Percentiles rank a stretch among this genome's conserved stretches.
Conservation (phyloP, 495 filamentous ascomycete species). For the Melanomma pulvis-pyrius region DNA sequence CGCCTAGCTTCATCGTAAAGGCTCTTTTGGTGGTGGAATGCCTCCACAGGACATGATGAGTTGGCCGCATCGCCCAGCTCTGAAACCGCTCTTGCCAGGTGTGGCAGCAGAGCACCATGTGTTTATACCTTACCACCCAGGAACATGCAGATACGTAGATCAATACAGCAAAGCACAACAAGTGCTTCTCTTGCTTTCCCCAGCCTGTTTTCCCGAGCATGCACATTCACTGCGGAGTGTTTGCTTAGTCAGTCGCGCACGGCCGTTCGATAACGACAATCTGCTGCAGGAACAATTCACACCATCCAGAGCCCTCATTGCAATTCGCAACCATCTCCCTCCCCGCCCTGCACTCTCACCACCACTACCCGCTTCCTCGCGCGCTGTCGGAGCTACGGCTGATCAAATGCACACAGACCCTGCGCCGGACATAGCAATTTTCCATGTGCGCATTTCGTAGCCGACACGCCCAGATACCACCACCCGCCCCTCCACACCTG, state of each 20-base stretch:
- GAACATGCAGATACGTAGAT: too few species aligned
- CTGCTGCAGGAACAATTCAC: slow-evolving; percentile 7
- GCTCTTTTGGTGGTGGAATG: too few species aligned
- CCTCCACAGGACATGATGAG: too few species aligned
- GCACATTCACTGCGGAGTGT: too few species aligned
- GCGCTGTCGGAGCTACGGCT: background rate
- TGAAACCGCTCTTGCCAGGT: too few species aligned
- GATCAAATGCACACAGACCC: slow-evolving; percentile 32
- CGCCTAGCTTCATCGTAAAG: too few species aligned
- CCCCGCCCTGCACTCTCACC: background rate
- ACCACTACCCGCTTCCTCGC: background rate
- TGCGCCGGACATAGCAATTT: slow-evolving; percentile 26
- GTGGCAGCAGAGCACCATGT: too few species aligned
- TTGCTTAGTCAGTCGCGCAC: background rate
- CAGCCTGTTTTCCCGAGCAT: background rate
- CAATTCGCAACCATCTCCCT: background rate
- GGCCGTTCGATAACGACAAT: background rate
- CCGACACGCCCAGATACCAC: slow-evolving; percentile 20
- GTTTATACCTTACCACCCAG: too few species aligned
- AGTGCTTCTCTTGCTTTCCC: background rate
- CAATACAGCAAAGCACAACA: background rate
- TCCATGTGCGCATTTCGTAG: slow-evolving; percentile 34
- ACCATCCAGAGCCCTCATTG: background rate
- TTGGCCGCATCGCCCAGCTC: too few species aligned
- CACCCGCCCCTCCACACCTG: slow-evolving; percentile 31